These are phyloP conservation scores for Leavenworthia alabamica DNA, from an alignment of 345 rosid genomes.

Conservation along the genomic window DNA sequence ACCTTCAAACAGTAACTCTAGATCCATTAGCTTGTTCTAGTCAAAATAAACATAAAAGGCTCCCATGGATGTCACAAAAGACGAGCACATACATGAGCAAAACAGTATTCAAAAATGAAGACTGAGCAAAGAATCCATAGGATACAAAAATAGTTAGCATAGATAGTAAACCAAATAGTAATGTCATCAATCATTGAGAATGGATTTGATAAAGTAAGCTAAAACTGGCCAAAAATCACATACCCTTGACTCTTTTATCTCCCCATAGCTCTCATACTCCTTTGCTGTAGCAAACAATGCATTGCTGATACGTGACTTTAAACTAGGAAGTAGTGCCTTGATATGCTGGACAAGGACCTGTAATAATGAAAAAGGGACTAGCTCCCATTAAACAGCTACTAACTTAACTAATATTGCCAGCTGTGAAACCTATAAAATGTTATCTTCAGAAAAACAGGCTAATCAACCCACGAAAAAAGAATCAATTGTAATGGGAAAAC, in stretches of 20 bases:
- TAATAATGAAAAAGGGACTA: conserved; percentile 2
- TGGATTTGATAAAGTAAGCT: neutral
- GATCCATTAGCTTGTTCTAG: neutral
- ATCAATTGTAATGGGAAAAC: too few relatives aligned
- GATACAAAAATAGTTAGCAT: neutral
- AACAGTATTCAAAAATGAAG: neutral
- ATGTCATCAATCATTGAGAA: neutral
- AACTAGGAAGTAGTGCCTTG: conserved; percentile 67
- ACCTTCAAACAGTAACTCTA: neutral
- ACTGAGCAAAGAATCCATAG: neutral
- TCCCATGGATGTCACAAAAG: neutral
- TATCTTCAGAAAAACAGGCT: neutral
- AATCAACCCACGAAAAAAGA: neutral
- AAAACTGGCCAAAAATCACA: conserved; percentile 2
- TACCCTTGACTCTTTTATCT: conserved; percentile 85
- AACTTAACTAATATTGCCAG: conserved; percentile 4
- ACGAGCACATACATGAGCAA: neutral
- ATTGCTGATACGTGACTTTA: conserved; percentile 70
- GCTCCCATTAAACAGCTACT: neutral
- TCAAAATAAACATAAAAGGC: neutral
- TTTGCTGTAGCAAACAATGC: conserved; percentile 71
- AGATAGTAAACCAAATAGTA: neutral
- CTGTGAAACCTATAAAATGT: neutral
- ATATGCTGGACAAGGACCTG: conserved; percentile 92
- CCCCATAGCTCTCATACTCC: conserved; percentile 91